Evolutionary conservation across 495 filamentous ascomycete species (phyloP), one percentile per base, ranked within the genome.

Genomic region (Thermochaetoides thermophila): DNA sequence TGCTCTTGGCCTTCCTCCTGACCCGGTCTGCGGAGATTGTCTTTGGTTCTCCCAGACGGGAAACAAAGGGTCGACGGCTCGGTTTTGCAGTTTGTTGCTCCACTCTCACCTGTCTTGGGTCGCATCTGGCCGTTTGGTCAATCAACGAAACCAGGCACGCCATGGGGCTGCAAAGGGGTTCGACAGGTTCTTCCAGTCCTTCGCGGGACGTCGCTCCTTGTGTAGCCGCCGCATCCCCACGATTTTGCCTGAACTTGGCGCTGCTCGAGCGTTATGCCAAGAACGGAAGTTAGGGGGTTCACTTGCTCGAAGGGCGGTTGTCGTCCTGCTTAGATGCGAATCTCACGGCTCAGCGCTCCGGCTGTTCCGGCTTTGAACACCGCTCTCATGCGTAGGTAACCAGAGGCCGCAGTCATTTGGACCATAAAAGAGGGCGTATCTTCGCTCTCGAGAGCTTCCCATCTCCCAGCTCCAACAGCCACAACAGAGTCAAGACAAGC

Each of bases 21-120:
- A 31, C 49, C 49, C 32, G 49, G 49, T 50, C 42, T 39, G 45
- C 45, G 42, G 49, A 37, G 42, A 28, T 32, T 45, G 27, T 26
- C n/a, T 5, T 13, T 34, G 34, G 46, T 49, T 42, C 37, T 32
- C 24, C 37, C 42, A 37, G 9, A 31, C 18, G 15, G 17, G 15
- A 27, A 13, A 14, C 11, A 28, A 24, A 7, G 22, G 17, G 24
- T 31, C 27, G n/a, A 17, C 29, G 12, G 26, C 34, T 31, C 31
- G 13, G 21, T 15, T 12, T 33, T 35, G 34, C 37, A 31, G 23
- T 26, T 23, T 16, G 3, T 4, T 4, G 25, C 26, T 20, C 19
- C 25, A 18, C 26, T 21, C 15, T 10, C 18, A 30, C 23, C 34
- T 6, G 26, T 18, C 17, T 32, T 38, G 31, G 25, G 26, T 39